Evolutionary conservation across 2,329 filamentous ascomycete genomes (phyloP).

Genomic region (Pseudopithomyces chartarum): DNA sequence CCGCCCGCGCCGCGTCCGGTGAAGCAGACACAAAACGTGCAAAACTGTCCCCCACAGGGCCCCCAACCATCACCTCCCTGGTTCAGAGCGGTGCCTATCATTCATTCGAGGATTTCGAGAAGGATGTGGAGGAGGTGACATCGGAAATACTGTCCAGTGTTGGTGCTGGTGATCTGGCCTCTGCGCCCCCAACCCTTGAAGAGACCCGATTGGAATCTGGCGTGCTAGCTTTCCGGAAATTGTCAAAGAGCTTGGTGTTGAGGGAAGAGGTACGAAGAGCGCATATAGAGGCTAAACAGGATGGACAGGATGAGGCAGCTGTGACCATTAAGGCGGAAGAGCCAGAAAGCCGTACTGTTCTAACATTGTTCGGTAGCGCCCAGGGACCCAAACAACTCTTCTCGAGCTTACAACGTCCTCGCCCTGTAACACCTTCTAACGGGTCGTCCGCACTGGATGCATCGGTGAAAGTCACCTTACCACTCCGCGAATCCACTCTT

Average conservation of each 20-base stretch:
- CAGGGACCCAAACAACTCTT: slow-evolving; percentile 79
- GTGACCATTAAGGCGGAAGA: slow-evolving; percentile 29
- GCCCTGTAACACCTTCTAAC: slow-evolving; percentile 42
- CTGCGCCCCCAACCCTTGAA: slow-evolving; percentile 38
- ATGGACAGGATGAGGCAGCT: slow-evolving; percentile 13
- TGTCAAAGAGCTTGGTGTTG: slow-evolving; percentile 32
- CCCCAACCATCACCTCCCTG: slow-evolving; percentile 45
- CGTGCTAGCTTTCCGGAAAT: slow-evolving; percentile 41
- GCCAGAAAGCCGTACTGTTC: slow-evolving; percentile 60
- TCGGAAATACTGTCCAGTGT: slow-evolving; percentile 45
- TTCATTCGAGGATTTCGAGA: slow-evolving; percentile 48
- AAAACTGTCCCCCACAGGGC: slow-evolving; percentile 44
- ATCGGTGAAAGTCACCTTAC: slow-evolving; percentile 50
- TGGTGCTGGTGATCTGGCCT: slow-evolving; percentile 25
- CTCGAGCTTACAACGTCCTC: slow-evolving; percentile 74
- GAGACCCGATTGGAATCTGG: slow-evolving; percentile 39
- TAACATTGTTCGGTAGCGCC: slow-evolving; percentile 79
- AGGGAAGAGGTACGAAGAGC: slow-evolving; percentile 34
- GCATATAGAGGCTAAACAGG: slow-evolving; percentile 7
- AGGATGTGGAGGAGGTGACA: slow-evolving; percentile 49
- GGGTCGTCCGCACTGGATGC: slow-evolving; percentile 43
- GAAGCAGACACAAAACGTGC: slow-evolving; percentile 53
- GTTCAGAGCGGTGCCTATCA: slow-evolving; percentile 47
- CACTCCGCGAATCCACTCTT: slow-evolving; percentile 67
- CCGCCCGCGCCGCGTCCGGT: slow-evolving; percentile 37